Evolutionary conservation across 768 basidiomycete species (phyloP).

Genomic region (Boletus insuetus): DNA sequence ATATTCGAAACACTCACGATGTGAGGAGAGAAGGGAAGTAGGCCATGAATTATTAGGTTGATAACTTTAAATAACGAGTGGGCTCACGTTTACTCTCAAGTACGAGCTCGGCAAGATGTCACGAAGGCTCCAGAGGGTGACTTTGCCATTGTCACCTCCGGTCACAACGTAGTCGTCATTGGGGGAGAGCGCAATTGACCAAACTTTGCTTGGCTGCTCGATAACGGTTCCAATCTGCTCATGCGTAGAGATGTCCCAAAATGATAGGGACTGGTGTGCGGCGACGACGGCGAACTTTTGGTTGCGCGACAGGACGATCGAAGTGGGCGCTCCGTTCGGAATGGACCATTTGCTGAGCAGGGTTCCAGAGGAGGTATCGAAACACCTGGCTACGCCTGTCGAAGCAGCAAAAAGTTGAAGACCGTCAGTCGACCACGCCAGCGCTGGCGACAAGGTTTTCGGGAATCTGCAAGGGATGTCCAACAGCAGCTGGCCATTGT

Average conservation of each 20-base stretch:
- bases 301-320: neutral
- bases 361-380: neutral
- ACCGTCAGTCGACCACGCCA: neutral
- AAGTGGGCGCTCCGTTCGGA: neutral
- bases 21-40: too few relatives aligned
- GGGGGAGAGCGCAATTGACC: neutral
- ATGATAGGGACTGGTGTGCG: neutral
- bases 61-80: too few relatives aligned
- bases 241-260: neutral
- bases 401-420: neutral
- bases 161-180: neutral
- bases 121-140: neutral
- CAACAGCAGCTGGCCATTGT: neutral
- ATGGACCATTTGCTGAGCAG: neutral
- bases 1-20: neutral
- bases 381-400: neutral
- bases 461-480: neutral
- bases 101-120: constrained; percentile 1
- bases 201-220: neutral
- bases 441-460: neutral
- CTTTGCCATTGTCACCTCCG: neutral
- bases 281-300: neutral
- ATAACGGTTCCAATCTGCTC: neutral
- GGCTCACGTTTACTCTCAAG: neutral
- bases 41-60: too few relatives aligned